These are phyloP conservation scores for Beauveria caledonica DNA, from an alignment of 2,329 filamentous ascomycete genomes.

Conservation along the genomic window DNA sequence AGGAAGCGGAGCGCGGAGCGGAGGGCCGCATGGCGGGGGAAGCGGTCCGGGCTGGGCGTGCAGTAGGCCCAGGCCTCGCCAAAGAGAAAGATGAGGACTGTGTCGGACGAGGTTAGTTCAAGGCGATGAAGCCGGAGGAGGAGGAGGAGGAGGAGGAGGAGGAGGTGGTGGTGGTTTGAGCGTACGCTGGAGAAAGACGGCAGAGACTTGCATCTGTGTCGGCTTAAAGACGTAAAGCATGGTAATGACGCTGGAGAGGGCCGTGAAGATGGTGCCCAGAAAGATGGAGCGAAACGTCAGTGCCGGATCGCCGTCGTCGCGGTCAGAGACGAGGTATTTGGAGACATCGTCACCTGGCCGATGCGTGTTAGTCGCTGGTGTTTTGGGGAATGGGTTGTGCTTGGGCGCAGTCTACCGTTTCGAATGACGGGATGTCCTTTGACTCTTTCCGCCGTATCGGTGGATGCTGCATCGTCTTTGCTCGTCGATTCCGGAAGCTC, in stretches of 20 bases:
- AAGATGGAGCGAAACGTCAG: slow-evolving; percentile 17
- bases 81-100: slow-evolving; percentile 13
- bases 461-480: background rate
- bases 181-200: slow-evolving; percentile 15
- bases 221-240: slow-evolving; percentile 17
- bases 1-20: slow-evolving; percentile 11
- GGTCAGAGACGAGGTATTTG: slow-evolving; percentile 15
- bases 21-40: slow-evolving; percentile 7
- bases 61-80: slow-evolving; percentile 13
- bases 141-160: background rate
- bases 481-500: background rate
- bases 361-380: background rate
- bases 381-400: background rate
- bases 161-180: background rate
- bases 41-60: slow-evolving; percentile 12
- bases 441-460: slow-evolving; percentile 1
- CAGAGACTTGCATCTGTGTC: slow-evolving; percentile 14
- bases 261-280: slow-evolving; percentile 14
- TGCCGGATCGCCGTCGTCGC: slow-evolving; percentile 17
- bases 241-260: slow-evolving; percentile 17
- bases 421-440: slow-evolving; percentile 13
- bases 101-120: background rate
- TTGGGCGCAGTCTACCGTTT: background rate
- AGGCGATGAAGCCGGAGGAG: too few relatives aligned
- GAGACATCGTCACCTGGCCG: slow-evolving; percentile 14